phyloP scores from a whole-genome alignment of 768 basidiomycete genomes.

The Termitomyces sp. region DNA sequence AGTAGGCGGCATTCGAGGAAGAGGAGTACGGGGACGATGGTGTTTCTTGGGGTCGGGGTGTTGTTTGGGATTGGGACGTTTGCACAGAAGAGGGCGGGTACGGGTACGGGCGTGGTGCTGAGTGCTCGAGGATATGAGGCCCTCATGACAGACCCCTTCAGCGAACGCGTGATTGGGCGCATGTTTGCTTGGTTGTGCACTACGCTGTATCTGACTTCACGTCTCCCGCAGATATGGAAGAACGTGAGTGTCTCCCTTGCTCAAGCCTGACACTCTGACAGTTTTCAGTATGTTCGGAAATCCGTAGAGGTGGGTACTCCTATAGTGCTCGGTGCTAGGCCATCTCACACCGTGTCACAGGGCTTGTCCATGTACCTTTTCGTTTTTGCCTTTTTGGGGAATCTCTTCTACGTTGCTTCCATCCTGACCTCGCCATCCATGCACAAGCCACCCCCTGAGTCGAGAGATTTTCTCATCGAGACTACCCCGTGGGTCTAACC shows the following conservation, averaged over 20 bases:
- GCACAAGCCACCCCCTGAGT: slow-evolving; percentile 51
- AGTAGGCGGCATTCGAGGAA: slow-evolving; percentile 51
- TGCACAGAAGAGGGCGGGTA: slow-evolving; percentile 25
- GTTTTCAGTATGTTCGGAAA: slow-evolving; percentile 72
- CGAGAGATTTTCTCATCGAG: slow-evolving; percentile 69
- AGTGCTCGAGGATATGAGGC: slow-evolving; percentile 17
- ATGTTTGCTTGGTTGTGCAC: slow-evolving; percentile 95
- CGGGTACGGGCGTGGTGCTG: slow-evolving; percentile 46
- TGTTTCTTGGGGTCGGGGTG: slow-evolving; percentile 77
- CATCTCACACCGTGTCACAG: slow-evolving; percentile 28
- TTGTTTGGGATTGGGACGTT: slow-evolving; percentile 67
- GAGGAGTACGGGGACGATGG: slow-evolving; percentile 64
- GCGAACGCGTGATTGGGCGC: slow-evolving; percentile 77
- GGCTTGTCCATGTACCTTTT: slow-evolving; percentile 95
- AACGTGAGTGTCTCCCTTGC: slow-evolving; percentile 61
- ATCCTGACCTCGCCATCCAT: slow-evolving; percentile 81
- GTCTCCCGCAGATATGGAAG: slow-evolving; percentile 98
- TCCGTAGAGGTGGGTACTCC: slow-evolving; percentile 67
- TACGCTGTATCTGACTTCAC: slow-evolving; percentile 86
- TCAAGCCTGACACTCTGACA: not conserved
- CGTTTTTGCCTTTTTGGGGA: slow-evolving; percentile 90
- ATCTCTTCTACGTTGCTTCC: slow-evolving; percentile 88
- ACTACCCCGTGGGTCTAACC: slow-evolving; percentile 70
- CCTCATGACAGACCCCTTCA: slow-evolving; percentile 22
- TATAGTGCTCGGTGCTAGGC: not conserved